Evolutionary conservation across 2,329 filamentous ascomycete genomes (phyloP), one percentile per base, ranked within the genome.

Genomic region (Botryosphaeria dothidea): DNA sequence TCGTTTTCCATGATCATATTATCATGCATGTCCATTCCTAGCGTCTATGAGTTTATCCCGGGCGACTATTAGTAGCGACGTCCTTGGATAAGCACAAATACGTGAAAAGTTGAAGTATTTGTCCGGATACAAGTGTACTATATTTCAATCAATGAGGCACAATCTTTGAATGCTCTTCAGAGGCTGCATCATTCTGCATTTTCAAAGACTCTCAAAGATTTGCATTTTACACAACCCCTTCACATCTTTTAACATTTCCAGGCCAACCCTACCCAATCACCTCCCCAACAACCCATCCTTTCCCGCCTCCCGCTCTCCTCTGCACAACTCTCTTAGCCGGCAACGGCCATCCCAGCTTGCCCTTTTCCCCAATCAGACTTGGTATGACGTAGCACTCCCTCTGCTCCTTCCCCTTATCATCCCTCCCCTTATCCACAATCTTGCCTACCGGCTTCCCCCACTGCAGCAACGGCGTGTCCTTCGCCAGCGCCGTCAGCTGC

Each of bases 391-490:
- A 96, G 71, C 91, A 93, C 77, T 95, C 90, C 56, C 93, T 85
- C 67, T 80, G 79, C 70, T 82, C 83, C 36, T 11, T 46, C 0
- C 63, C 63, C 34, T 27, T 21, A 17, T 36, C 54, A 56, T 78
- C 75, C 0, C 80, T 82, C 11, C 76, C 79, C 54, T 82, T 78
- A 15, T 79, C 79, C 43, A 79, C 80, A 67, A 91, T 86, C 81
- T 95, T 93, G 70, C 95, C 95, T 74, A 97, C 89, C 0, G 95
- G 94, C 81, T 98, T 98, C 3, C 92, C 92, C 69, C 94, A 93
- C 41, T 86, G 86, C 23, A 98, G 77, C 62, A 99, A 80, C 56
- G 93, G 92, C 13, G 95, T 98, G 0, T 91, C 92, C 74, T 92
- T 90, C 4, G 93, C 92, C 63, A 98, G 82, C 1, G 87, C 88